These are phyloP conservation scores for Cutaneotrichosporon sp. DNA, from an alignment of 1,284 basidiomycete genomes.

Conservation along the genomic window DNA sequence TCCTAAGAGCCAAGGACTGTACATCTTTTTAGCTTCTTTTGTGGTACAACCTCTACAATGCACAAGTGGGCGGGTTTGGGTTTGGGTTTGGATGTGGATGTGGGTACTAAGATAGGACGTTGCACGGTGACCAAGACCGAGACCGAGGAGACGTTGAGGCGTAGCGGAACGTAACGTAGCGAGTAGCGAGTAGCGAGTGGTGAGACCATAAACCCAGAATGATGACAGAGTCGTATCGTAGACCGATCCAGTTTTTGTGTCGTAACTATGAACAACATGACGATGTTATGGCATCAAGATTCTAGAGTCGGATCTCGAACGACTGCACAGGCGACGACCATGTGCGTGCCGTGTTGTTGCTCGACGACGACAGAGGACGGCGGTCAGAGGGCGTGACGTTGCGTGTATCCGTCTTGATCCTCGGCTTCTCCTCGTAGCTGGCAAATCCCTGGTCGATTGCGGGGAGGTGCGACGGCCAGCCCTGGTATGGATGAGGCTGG, in stretches of 20 bases:
- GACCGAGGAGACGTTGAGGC: neutral
- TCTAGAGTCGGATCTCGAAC: constrained; percentile 16
- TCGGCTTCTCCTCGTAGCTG: constrained; percentile 19
- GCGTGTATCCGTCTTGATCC: constrained; percentile 12
- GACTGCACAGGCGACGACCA: constrained; percentile 19
- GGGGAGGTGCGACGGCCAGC: constrained; percentile 2
- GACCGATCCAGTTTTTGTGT: neutral
- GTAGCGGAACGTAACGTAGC: neutral
- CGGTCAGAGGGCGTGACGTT: constrained; percentile 11
- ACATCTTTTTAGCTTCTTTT: constrained; percentile 2
- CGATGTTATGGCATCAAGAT: neutral
- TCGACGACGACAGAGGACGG: constrained; percentile 18
- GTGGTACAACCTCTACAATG: constrained; percentile 10
- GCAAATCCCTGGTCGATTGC: constrained; percentile 5
- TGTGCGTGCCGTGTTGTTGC: constrained; percentile 13
- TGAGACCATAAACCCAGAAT: neutral
- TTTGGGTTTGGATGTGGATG: neutral
- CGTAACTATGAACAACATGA: constrained; percentile 4
- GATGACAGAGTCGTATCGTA: constrained; percentile 4
- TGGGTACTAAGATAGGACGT: neutral
- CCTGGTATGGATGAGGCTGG: constrained; percentile 8
- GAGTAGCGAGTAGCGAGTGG: too few relatives aligned
- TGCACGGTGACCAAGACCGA: neutral
- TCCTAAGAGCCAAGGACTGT: constrained; percentile 1
- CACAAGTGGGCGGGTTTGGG: neutral